Evolutionary conservation across 164 flowering plant genomes (phyloP), one percentile per base, ranked within the genome.

Genomic region (Cinnamomum micranthum): DNA sequence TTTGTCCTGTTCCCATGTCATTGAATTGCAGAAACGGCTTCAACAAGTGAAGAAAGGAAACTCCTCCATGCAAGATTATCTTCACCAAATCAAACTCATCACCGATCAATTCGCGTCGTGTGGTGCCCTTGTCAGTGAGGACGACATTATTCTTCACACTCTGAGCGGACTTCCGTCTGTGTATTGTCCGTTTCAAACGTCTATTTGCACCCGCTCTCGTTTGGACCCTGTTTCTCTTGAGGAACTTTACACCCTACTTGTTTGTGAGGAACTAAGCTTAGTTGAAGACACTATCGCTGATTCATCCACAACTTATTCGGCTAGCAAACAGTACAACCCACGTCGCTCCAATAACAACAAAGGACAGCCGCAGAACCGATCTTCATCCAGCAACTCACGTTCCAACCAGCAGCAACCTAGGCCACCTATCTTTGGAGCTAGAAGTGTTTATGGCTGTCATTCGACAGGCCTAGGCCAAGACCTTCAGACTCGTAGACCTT

Each of bases 21-120:
- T 63, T 13, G 20, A 63, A 63, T 22, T 19, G 20, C 2, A 63
- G 15, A 63, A 63, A 63, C 68, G 25, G 5, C 27, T 65, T 11
- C 68, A 22, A 65, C 27, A 23, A 65, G 28, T n/a, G 58, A 51
- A 51, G 58, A 65, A 65, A 24, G 68, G 68, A 65, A 65, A 23
- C 28, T 65, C 68, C 28, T 65, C 41, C 25, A 65, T 65, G 68
- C 31, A 12, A 65, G 68, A 65, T 24, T 65, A 24, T 6, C 68
- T 24, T 65, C 68, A 65, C 22, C 68, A 65, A 24, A 65, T 65
- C 25, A 65, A 65, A 15, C 13, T 65, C 7, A 22, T 65, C 28
- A 12, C 68, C 15, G 68, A 65, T 6, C 22, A 65, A 65, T 41
- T 65, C 3, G 31, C 10, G 22, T 27, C 68, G 0, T 65, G 2